phyloP scores from a whole-genome alignment of 1,284 basidiomycete species.

The Athelia sp. region DNA sequence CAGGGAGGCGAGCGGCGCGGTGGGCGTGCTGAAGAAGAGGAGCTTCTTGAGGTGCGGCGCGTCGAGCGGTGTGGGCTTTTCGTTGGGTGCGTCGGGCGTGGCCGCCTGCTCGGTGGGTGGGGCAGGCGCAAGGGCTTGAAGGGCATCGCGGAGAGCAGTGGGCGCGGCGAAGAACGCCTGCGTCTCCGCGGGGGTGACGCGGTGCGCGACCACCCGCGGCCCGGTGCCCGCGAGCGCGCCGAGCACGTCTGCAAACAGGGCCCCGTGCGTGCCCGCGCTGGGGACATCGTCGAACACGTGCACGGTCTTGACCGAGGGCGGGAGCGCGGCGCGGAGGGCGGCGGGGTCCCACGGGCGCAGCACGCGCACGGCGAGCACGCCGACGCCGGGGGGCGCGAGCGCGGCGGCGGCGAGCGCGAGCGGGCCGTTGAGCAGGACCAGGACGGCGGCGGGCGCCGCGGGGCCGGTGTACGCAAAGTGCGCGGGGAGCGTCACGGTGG shows the following conservation, averaged over 20 bases:
- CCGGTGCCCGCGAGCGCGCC: conserved; percentile 44
- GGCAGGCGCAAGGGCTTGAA: conserved; percentile 23
- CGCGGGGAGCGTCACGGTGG: conserved; percentile 38
- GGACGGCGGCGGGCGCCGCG: conserved; percentile 46
- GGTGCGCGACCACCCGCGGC: conserved; percentile 49
- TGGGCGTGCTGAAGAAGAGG: conserved; percentile 58
- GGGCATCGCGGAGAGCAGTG: conserved; percentile 41
- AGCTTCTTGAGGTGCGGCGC: conserved; percentile 44
- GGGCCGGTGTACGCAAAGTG: conserved; percentile 71
- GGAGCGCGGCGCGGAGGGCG: conserved; percentile 53
- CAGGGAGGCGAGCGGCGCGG: conserved; percentile 46
- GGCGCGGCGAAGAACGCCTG: conserved; percentile 47
- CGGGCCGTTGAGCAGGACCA: conserved; percentile 69
- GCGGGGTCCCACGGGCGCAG: conserved; percentile 73
- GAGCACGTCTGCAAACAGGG: conserved; percentile 72
- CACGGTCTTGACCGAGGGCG: conserved; percentile 48
- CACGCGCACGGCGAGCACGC: conserved; percentile 66
- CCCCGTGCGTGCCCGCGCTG: conserved; percentile 54
- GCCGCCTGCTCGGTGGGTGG: too few species aligned
- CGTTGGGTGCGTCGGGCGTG: too few species aligned
- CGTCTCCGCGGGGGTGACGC: conserved; percentile 51
- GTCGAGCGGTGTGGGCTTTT: conserved; percentile 11
- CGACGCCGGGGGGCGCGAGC: conserved; percentile 46
- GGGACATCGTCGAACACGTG: conserved; percentile 76
- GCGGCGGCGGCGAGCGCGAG: conserved; percentile 55